Evolutionary conservation across 2,329 filamentous ascomycete genomes (phyloP), one percentile per base, ranked within the genome.

Genomic region (Epichloe uncinata): DNA sequence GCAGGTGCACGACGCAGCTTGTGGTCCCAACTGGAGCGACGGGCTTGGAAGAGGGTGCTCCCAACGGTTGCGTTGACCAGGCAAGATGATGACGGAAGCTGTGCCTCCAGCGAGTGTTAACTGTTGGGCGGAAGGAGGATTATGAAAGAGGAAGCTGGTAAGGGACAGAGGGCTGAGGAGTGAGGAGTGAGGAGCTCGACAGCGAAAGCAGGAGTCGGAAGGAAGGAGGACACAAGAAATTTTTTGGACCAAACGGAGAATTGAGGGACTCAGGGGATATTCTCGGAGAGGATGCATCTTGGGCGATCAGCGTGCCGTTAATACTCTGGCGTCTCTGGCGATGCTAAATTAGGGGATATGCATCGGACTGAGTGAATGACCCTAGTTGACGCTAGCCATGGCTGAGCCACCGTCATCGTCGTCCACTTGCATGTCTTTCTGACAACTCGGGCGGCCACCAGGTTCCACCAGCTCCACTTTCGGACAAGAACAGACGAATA

Each of bases 31-130:
- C 15, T 45, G 9, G 3, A 30, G 26, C 16, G 18, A 36, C 33
- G 22, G 34, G 34, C 7, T 26, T 37, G 7, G 52, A 53, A 54
- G 52, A 54, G 50, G 55, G 57, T 53, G 18, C 8, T 36, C 20
- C 34, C 35, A 22, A 3, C 20, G 38, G 34, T 33, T n/a, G 6
- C 13, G 20, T 46, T 30, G 35, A 4, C 13, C 15, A 38, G 30
- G 20, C 35, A 38, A 38, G 35, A 45, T 6, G 37, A 45, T 45
- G 4, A 45, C 34, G 16, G 20, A 30, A 16, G 34, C 30, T 20
- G n/a, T 44, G n/a, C 30, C 12, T 34, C 11, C 42, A 35, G 43
- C 33, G 16, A 36, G 16, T 36, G 30, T 5, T 36, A 16, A 36
- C 11, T 30, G 12, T 2, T 38, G 26, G 45, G 45, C 20, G 38